These are phyloP conservation scores for Limnomonas spitsbergensis DNA, from an alignment of 139 green algal genomes.

Conservation along the genomic window DNA sequence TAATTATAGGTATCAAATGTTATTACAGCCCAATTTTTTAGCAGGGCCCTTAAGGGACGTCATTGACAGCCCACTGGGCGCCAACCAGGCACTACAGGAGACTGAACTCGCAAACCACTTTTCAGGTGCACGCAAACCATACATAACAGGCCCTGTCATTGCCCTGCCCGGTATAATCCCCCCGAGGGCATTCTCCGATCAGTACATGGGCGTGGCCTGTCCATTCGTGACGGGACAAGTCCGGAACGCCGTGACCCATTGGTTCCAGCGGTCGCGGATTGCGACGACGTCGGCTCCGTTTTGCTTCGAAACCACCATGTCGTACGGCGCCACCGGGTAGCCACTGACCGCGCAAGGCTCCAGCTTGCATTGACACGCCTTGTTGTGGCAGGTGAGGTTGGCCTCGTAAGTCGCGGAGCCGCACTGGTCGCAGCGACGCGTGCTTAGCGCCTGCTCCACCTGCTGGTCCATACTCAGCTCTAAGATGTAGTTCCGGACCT, in stretches of 20 bases:
- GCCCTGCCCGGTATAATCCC: too few species aligned
- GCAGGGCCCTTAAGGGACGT: too few species aligned
- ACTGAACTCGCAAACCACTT: too few species aligned
- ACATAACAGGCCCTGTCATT: too few species aligned
- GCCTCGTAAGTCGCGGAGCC: constrained; percentile 62
- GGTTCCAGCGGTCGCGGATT: constrained; percentile 59
- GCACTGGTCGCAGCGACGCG: constrained; percentile 57
- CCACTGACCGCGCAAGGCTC: constrained; percentile 61
- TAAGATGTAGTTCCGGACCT: constrained; percentile 69
- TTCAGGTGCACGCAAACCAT: too few species aligned
- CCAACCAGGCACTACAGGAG: too few species aligned
- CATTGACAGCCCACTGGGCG: too few species aligned
- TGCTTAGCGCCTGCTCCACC: constrained; percentile 59
- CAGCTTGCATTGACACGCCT: constrained; percentile 53
- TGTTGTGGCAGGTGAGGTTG: constrained; percentile 59
- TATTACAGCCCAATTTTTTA: too few species aligned
- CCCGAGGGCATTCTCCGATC: too few species aligned
- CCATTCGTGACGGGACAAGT: constrained; percentile 54
- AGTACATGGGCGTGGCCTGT: constrained; percentile 49
- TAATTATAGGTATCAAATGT: too few species aligned
- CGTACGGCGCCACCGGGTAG: constrained; percentile 53
- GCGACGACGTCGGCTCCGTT: constrained; percentile 46
- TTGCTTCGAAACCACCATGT: constrained; percentile 40
- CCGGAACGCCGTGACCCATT: constrained; percentile 53
- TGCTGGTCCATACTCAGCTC: constrained; percentile 66